These are phyloP conservation scores for Sicyos edulis DNA, from an alignment of 306 rosid genomes.

Conservation along the genomic window DNA sequence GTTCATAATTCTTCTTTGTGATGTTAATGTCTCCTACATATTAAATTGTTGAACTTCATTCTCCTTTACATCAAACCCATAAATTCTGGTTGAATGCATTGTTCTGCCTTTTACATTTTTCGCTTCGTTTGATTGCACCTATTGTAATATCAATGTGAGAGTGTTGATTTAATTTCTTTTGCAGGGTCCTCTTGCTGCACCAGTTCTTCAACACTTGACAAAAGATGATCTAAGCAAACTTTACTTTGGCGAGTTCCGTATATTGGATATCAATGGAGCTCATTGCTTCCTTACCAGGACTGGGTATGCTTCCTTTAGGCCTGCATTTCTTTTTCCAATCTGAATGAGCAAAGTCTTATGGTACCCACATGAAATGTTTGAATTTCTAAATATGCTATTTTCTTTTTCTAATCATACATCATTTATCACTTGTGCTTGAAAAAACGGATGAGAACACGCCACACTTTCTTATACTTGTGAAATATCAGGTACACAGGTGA, in stretches of 20 bases:
- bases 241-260: slow-evolving; percentile 69
- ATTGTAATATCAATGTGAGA: no score
- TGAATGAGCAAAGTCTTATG: neutral
- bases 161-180: no score
- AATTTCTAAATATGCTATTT: no score
- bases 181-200: slow-evolving; percentile 93
- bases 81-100: neutral
- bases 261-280: slow-evolving; percentile 74
- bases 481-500: slow-evolving; percentile 89
- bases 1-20: no score
- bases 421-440: neutral
- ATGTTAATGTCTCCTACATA: neutral
- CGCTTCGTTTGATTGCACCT: neutral
- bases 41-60: neutral
- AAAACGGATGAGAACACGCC: no score
- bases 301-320: slow-evolving; percentile 49
- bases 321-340: neutral
- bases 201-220: slow-evolving; percentile 80
- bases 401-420: neutral
- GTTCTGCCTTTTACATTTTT: neutral
- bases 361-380: no score
- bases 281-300: slow-evolving; percentile 85
- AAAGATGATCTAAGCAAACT: slow-evolving; percentile 82
- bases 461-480: slow-evolving; percentile 13
- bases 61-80: neutral